Percentiles rank a stretch among this genome's conserved stretches.
Evolutionary conservation across 495 filamentous ascomycete genomes (phyloP).

Genomic region (Penicillium goetzii): DNA sequence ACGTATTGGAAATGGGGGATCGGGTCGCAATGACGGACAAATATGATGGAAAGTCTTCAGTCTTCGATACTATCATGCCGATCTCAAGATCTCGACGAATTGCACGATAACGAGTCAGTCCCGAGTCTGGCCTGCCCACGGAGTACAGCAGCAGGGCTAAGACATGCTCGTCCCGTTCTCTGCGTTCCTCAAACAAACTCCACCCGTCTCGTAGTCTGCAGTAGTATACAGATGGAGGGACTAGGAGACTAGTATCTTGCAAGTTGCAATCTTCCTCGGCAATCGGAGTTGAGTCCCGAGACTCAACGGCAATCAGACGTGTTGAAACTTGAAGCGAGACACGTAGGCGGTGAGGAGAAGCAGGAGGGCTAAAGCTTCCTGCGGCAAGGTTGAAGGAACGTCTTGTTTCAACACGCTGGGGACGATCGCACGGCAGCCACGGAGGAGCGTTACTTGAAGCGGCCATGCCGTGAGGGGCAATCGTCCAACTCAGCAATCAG

Average conservation of each 20-base stretch:
- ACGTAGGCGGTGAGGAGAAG: conserved; percentile 16
- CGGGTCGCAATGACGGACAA: neutral
- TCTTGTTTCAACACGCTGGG: conserved; percentile 17
- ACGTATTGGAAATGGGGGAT: too few species aligned
- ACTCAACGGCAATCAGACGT: conserved; percentile 5
- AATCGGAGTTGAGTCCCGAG: neutral
- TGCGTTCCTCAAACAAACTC: neutral
- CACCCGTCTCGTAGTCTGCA: neutral
- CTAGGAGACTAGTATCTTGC: neutral
- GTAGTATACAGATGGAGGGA: neutral
- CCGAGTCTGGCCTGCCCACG: neutral
- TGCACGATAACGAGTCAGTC: neutral
- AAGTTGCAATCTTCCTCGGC: neutral
- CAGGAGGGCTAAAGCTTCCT: neutral
- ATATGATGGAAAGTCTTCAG: neutral
- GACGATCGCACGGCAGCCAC: conserved; percentile 7
- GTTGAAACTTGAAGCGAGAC: conserved; percentile 17
- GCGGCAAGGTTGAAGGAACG: neutral
- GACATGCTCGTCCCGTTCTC: neutral
- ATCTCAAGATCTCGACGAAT: neutral
- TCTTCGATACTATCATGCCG: neutral
- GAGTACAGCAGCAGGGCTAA: neutral
- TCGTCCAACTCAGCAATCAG: neutral
- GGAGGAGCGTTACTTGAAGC: neutral
- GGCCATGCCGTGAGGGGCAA: neutral